These are phyloP conservation scores for Babesia sp. DNA, from an alignment of 169 alveolate genomes.

Conservation along the genomic window DNA sequence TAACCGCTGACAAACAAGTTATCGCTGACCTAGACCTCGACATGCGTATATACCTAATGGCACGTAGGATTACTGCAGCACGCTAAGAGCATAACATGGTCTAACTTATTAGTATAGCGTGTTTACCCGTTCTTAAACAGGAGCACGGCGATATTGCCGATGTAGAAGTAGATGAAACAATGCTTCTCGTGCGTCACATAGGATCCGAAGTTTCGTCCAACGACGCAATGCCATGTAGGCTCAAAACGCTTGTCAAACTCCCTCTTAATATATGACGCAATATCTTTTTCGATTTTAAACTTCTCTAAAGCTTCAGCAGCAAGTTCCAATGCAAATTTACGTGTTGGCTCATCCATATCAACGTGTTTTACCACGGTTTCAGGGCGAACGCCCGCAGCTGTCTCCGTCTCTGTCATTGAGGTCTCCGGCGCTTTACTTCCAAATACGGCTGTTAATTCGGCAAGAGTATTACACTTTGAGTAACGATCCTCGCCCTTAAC, in stretches of 20 bases:
- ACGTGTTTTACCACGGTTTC: constrained; percentile 90
- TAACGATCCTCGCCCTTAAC: neutral
- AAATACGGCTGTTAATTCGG: neutral
- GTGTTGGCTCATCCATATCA: constrained; percentile 99
- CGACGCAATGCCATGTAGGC: constrained; percentile 99
- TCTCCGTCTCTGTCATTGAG: constrained; percentile 10
- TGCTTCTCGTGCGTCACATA: constrained; percentile 99
- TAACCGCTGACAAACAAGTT: constrained; percentile 89
- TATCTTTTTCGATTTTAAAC: constrained; percentile 93
- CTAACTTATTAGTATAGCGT: neutral
- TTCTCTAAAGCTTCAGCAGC: constrained; percentile 97
- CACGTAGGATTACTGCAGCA: constrained; percentile 63
- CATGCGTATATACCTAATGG: constrained; percentile 85
- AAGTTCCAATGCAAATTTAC: constrained; percentile 97
- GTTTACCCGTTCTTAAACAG: constrained; percentile 95
- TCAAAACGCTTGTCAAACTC: constrained; percentile 98
- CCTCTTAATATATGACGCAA: constrained; percentile 98
- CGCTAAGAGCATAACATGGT: constrained; percentile 15
- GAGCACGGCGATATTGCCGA: constrained; percentile 97
- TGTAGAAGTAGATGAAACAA: constrained; percentile 98
- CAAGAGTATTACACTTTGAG: too few relatives aligned
- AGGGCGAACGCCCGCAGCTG: constrained; percentile 4
- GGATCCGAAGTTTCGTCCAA: constrained; percentile 98
- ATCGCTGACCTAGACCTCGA: constrained; percentile 87
- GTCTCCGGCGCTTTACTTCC: neutral